Conservation (phyloP, 805 yeast species). For the Clavispora santaluciae region DNA sequence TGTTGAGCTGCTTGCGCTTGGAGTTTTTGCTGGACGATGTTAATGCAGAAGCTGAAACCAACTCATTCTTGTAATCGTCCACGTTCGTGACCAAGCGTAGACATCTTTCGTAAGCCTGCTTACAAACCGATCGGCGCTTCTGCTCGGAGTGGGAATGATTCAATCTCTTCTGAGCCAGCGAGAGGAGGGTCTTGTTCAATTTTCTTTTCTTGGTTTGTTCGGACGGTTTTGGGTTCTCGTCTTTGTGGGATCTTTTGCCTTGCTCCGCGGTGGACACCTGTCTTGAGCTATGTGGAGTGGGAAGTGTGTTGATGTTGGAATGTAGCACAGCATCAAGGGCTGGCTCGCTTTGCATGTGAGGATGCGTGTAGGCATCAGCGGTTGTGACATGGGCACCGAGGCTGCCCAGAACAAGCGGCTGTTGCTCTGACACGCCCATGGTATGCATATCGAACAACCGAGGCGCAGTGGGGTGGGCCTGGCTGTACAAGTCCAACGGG, state of each 20-base stretch:
- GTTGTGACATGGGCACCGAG: conserved; percentile 23
- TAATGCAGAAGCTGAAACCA: conserved; percentile 18
- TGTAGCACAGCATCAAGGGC: conserved; percentile 3
- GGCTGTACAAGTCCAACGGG: conserved; percentile 28
- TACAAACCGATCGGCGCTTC: conserved; percentile 40
- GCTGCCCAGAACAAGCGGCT: conserved; percentile 29
- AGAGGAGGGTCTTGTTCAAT: conserved; percentile 34
- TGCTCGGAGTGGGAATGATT: conserved; percentile 42
- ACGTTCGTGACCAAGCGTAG: conserved; percentile 35
- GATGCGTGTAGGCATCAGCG: conserved; percentile 30
- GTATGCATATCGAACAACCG: conserved; percentile 27
- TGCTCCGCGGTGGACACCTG: conserved; percentile 8
- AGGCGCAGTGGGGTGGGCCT: conserved; percentile 5
- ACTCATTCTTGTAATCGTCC: conserved; percentile 32
- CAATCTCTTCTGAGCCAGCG: conserved; percentile 36
- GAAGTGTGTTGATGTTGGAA: conserved; percentile 16
- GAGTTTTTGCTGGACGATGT: conserved; percentile 22
- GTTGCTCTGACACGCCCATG: conserved; percentile 18
- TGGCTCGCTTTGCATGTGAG: conserved; percentile 15
- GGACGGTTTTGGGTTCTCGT: conserved; percentile 1
- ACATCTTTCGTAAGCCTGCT: conserved; percentile 41
- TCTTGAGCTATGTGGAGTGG: conserved; percentile 32
- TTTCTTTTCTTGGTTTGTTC: conserved; percentile 23
- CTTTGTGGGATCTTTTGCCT: background rate
- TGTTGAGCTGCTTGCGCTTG: conserved; percentile 35